Evolutionary conservation across 495 filamentous ascomycete genomes (phyloP).

Genomic region (Hypoxylon cercidicola): DNA sequence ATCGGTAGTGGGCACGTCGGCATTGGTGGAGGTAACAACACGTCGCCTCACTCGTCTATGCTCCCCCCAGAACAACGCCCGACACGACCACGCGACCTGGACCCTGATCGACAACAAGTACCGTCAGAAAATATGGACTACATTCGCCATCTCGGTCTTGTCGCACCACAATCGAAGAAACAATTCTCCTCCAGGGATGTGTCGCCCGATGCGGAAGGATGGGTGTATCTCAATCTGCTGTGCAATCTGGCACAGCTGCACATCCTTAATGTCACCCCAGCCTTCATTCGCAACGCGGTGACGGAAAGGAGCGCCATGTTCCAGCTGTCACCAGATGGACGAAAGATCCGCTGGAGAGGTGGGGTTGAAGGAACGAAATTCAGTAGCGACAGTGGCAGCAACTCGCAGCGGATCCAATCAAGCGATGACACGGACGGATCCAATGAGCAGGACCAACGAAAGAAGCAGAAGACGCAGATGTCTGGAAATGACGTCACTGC

Average conservation of each 20-base stretch:
- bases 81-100: slow-evolving; percentile 76
- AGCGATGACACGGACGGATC: slow-evolving; percentile 56
- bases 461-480: slow-evolving; percentile 53
- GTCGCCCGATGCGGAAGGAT: slow-evolving; percentile 66
- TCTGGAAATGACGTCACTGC: slow-evolving; percentile 42
- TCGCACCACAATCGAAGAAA: slow-evolving; percentile 55
- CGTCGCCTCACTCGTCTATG: slow-evolving; percentile 56
- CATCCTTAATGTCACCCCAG: slow-evolving; percentile 77
- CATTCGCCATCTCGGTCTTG: slow-evolving; percentile 74
- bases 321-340: slow-evolving; percentile 77
- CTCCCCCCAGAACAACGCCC: slow-evolving; percentile 70
- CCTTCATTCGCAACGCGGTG: slow-evolving; percentile 76
- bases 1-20: slow-evolving; percentile 43
- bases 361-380: slow-evolving; percentile 67
- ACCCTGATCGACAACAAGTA: slow-evolving; percentile 72
- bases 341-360: slow-evolving; percentile 78
- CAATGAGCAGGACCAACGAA: slow-evolving; percentile 46
- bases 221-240: slow-evolving; percentile 85
- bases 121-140: slow-evolving; percentile 80
- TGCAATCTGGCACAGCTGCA: slow-evolving; percentile 84
- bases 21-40: slow-evolving; percentile 43
- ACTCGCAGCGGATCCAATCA: slow-evolving; percentile 51
- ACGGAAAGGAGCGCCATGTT: slow-evolving; percentile 72
- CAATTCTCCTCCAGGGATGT: slow-evolving; percentile 55
- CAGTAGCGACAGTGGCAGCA: slow-evolving; percentile 65